Percentiles rank a stretch among this genome's conserved stretches.
Conservation (phyloP, 345 rosid genomes). For the Kandelia obovata region DNA sequence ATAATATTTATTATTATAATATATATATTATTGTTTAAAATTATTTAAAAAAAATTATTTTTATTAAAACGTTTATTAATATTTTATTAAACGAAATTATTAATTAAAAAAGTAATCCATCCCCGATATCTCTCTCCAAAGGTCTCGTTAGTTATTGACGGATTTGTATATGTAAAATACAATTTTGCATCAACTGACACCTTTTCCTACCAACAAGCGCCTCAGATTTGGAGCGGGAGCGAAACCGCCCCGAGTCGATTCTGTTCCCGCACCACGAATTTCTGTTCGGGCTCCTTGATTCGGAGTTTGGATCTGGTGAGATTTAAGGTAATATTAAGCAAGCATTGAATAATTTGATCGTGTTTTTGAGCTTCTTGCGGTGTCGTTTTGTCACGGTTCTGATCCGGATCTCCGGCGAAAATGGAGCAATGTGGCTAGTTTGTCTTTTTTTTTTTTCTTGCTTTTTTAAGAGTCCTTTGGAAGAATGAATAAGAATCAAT, state of each 20-base stretch:
- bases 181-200: constrained; percentile 2
- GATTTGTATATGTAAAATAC: too few species aligned
- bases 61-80: too few species aligned
- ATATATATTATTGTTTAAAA: too few species aligned
- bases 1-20: too few species aligned
- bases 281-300: constrained; percentile 7
- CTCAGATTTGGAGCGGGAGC: neutral
- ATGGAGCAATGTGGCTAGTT: constrained; percentile 1
- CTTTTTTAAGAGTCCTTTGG: neutral
- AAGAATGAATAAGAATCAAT: neutral
- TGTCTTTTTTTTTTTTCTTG: neutral
- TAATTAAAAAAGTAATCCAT: too few species aligned
- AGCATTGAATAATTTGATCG: neutral
- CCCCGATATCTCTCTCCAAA: too few species aligned
- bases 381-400: neutral
- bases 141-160: neutral
- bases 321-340: constrained; percentile 15
- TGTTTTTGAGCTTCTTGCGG: neutral
- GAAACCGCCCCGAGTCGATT: constrained; percentile 20
- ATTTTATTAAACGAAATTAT: too few species aligned
- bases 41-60: too few species aligned
- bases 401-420: constrained; percentile 1
- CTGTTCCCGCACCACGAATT: constrained; percentile 20
- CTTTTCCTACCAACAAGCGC: constrained; percentile 7
- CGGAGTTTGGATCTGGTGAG: constrained; percentile 15